These are phyloP conservation scores for Trichoderma pleuroti DNA, from an alignment of 2,329 filamentous ascomycete species.

Conservation along the genomic window DNA sequence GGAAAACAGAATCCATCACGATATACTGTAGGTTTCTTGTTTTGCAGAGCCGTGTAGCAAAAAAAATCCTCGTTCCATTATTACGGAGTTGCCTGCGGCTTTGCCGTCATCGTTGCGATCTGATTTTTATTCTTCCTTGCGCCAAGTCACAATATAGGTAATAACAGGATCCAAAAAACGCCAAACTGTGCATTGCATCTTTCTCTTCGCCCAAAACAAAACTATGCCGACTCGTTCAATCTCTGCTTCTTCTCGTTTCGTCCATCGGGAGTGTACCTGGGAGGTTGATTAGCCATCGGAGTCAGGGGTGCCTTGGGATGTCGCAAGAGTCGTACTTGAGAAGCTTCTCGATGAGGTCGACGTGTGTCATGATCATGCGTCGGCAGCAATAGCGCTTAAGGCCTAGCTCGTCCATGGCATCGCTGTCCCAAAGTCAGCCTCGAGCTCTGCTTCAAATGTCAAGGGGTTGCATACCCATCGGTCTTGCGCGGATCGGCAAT, in stretches of 20 bases:
- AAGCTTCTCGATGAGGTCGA: slow-evolving; percentile 97
- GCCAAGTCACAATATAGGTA: slow-evolving; percentile 26
- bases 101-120: slow-evolving; percentile 9
- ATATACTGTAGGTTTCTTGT: neutral
- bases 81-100: neutral
- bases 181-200: slow-evolving; percentile 31
- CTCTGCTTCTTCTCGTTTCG: slow-evolving; percentile 59
- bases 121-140: slow-evolving; percentile 25
- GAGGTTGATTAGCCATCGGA: slow-evolving; percentile 4
- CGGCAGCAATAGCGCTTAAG: slow-evolving; percentile 97
- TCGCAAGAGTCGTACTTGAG: slow-evolving; percentile 64
- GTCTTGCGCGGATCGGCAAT: slow-evolving; percentile 69
- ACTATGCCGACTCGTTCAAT: slow-evolving; percentile 36
- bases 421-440: slow-evolving; percentile 51
- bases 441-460: neutral
- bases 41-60: neutral
- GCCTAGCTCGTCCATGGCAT: slow-evolving; percentile 92
- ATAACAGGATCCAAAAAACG: slow-evolving; percentile 31
- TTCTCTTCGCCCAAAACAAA: slow-evolving; percentile 15
- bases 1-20: neutral
- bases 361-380: slow-evolving; percentile 99
- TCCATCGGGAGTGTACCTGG: slow-evolving; percentile 59
- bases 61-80: slow-evolving; percentile 9
- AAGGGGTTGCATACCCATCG: slow-evolving; percentile 59
- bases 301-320: neutral